phyloP scores from a whole-genome alignment of 2,329 filamentous ascomycete species.

The Cytospora piceae region DNA sequence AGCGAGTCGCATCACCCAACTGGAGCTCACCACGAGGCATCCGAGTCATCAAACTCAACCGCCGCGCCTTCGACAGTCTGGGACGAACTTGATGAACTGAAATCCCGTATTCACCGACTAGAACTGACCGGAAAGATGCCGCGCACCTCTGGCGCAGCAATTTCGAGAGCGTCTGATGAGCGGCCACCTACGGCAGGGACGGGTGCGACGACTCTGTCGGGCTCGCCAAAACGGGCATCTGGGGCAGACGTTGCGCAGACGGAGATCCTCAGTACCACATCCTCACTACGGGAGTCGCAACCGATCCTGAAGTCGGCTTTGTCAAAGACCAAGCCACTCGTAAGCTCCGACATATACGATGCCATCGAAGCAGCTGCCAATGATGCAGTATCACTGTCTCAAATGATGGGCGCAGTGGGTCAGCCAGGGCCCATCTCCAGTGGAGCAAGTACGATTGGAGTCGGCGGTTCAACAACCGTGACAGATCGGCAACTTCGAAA shows the following conservation, averaged over 20 bases:
- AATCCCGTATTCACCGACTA: slow-evolving; percentile 87
- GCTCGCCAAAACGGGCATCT: slow-evolving; percentile 77
- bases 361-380: slow-evolving; percentile 79
- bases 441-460: slow-evolving; percentile 65
- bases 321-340: slow-evolving; percentile 71
- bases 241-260: slow-evolving; percentile 50
- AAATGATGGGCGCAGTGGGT: slow-evolving; percentile 75
- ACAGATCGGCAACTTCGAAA: slow-evolving; percentile 85
- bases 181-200: slow-evolving; percentile 90
- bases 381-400: slow-evolving; percentile 79
- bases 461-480: slow-evolving; percentile 48
- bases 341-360: slow-evolving; percentile 73
- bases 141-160: slow-evolving; percentile 77
- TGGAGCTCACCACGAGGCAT: slow-evolving; percentile 63
- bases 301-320: slow-evolving; percentile 82
- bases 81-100: slow-evolving; percentile 96
- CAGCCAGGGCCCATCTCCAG: slow-evolving; percentile 71
- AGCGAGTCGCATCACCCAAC: slow-evolving; percentile 43
- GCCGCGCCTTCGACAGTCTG: slow-evolving; percentile 91
- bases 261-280: slow-evolving; percentile 43
- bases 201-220: slow-evolving; percentile 86
- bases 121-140: slow-evolving; percentile 89
- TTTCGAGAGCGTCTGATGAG: slow-evolving; percentile 75
- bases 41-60: slow-evolving; percentile 86
- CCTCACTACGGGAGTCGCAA: slow-evolving; percentile 63